Conservation (phyloP, 257 asterid genomes). For the Capsicum chinense region DNA sequence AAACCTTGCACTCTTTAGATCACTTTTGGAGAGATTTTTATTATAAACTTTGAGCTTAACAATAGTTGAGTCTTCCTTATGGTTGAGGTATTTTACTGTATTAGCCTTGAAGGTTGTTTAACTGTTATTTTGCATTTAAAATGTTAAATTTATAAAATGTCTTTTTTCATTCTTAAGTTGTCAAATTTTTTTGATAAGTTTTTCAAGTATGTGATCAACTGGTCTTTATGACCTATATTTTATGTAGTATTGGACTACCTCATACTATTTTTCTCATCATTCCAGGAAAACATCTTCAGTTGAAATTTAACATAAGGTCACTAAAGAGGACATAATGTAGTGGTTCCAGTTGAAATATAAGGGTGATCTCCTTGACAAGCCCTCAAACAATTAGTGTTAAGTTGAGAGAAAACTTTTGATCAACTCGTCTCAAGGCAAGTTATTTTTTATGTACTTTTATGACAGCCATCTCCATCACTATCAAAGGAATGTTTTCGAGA, state of each 20-base stretch:
- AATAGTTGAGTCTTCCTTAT: not conserved
- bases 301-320: constrained; percentile 73
- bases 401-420: not conserved
- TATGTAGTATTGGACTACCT: constrained; percentile 63
- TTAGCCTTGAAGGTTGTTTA: not conserved
- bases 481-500: constrained; percentile 26
- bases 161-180: not conserved
- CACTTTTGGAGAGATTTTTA: too few relatives aligned
- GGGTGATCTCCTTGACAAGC: constrained; percentile 73
- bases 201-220: constrained; percentile 65
- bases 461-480: constrained; percentile 18
- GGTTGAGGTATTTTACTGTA: not conserved
- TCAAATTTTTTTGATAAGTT: not conserved
- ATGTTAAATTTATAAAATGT: not conserved
- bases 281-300: constrained; percentile 68
- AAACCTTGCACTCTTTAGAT: too few relatives aligned
- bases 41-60: too few relatives aligned
- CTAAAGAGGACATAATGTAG: constrained; percentile 69
- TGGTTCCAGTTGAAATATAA: constrained; percentile 80
- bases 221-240: constrained; percentile 83
- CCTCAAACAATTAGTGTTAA: constrained; percentile 46
- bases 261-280: constrained; percentile 62
- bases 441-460: not conserved
- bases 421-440: constrained; percentile 8
- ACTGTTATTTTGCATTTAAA: not conserved